These are phyloP conservation scores for Pseudoperonospora humuli DNA, from an alignment of 352 stramenopile species.

Conservation along the genomic window DNA sequence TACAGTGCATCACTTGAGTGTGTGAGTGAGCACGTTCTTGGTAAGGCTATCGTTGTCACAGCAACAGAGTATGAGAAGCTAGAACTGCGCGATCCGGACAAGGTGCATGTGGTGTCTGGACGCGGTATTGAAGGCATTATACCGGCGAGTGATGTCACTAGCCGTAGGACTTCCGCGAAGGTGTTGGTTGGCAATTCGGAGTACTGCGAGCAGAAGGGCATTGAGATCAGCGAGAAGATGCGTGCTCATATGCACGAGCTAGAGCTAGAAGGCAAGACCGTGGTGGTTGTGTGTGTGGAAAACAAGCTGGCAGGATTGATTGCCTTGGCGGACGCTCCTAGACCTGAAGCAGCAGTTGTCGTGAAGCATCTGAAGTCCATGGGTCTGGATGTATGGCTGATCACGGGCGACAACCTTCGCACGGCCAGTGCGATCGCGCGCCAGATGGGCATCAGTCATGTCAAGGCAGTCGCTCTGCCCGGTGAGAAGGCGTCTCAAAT, in stretches of 20 bases:
- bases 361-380: slow-evolving; percentile 72
- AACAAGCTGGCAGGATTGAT: slow-evolving; percentile 66
- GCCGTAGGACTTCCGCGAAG: slow-evolving; percentile 14
- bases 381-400: slow-evolving; percentile 79
- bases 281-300: slow-evolving; percentile 72
- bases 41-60: slow-evolving; percentile 74
- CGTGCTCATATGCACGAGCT: slow-evolving; percentile 69
- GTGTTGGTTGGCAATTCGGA: slow-evolving; percentile 76
- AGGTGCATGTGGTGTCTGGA: slow-evolving; percentile 68
- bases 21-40: slow-evolving; percentile 81
- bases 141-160: slow-evolving; percentile 11
- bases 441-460: slow-evolving; percentile 85
- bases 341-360: slow-evolving; percentile 60
- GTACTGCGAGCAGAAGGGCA: slow-evolving; percentile 74
- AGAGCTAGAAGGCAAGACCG: slow-evolving; percentile 80
- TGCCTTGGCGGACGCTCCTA: slow-evolving; percentile 64
- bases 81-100: slow-evolving; percentile 53
- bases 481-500: slow-evolving; percentile 93
- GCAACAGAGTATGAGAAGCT: slow-evolving; percentile 75
- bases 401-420: slow-evolving; percentile 91
- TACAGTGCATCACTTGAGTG: slow-evolving; percentile 75
- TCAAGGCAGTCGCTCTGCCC: slow-evolving; percentile 85
- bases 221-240: slow-evolving; percentile 53
- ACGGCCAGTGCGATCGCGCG: slow-evolving; percentile 85
- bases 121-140: slow-evolving; percentile 74